phyloP scores from a whole-genome alignment of 2,329 filamentous ascomycete genomes.

The Bertia moriformis region DNA sequence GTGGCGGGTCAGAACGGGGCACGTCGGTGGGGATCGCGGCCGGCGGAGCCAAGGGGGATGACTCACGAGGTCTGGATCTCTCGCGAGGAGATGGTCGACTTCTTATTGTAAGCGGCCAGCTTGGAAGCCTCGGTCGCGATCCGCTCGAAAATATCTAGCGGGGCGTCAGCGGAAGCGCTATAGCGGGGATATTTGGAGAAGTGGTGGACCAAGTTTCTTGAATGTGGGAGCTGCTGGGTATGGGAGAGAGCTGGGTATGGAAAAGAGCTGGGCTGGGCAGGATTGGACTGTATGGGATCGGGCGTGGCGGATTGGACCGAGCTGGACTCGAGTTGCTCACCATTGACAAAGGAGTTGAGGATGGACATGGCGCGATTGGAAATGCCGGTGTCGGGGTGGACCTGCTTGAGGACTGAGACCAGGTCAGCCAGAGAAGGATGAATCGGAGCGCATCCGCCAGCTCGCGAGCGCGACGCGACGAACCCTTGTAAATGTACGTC shows the following conservation, averaged over 20 bases:
- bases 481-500: constrained; percentile 99
- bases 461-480: too few relatives aligned
- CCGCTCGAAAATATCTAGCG: constrained; percentile 96
- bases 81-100: constrained; percentile 97
- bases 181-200: not conserved
- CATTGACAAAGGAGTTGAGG: constrained; percentile 98
- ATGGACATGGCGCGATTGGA: constrained; percentile 99
- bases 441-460: too few relatives aligned
- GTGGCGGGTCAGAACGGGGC: constrained; percentile 48
- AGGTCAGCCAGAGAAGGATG: too few relatives aligned
- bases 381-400: constrained; percentile 99
- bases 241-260: too few relatives aligned
- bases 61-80: constrained; percentile 93
- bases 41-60: not conserved
- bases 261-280: too few relatives aligned
- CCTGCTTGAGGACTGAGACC: constrained; percentile 92
- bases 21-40: constrained; percentile 2
- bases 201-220: not conserved
- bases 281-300: too few relatives aligned
- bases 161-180: not conserved
- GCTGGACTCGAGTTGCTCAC: too few relatives aligned
- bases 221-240: too few relatives aligned
- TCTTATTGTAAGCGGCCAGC: constrained; percentile 99
- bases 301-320: too few relatives aligned
- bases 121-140: constrained; percentile 97